Evolutionary conservation across 805 yeast species (phyloP), one percentile per base, ranked within the genome.

Genomic region (Kodamaea leandrae): DNA sequence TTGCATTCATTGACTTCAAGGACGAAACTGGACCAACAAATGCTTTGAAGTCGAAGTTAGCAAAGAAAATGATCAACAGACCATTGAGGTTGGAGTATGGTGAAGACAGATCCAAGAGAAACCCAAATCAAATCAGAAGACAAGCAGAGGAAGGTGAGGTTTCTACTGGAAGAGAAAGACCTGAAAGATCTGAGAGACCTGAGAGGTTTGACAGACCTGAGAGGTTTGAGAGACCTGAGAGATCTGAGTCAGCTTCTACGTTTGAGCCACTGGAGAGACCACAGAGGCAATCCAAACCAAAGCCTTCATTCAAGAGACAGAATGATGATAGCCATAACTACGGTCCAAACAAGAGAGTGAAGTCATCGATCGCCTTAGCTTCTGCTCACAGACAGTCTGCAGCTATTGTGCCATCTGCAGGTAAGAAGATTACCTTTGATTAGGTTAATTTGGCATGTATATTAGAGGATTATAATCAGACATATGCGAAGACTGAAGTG

Each of bases 1-100:
- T 91, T 68, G 89, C 96, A 1, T 91, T 93, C 56, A 68, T 91
- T 25, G 98, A 91, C 61, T 91, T 90, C 66, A 77, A 71, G 47
- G 82, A 81, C 49, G 86, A 83, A 48, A 80, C 77, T 27, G 90
- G 93, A 6, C 90, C 96, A 21, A 85, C 93, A 0, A 72, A 72
- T 26, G 98, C 97, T 1, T 68, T 93, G 47, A 79, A 76, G 50
- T 91, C 87, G 48, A 82, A 79, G 60, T 53, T 74, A 24, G 80
- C 86, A 51, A 76, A 77, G 54, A 77, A 71, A 48, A 66, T 88
- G 44, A 77, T 86, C 45, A 82, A 86, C 48, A 73, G 96, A 63
- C 80, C 82, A 1, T 63, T 89, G 51, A 76, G 96, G 63, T 71
- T 91, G 74, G 98, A 93, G 63, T 91, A 68, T 55, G 99, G 99